Conservation (phyloP, 2,329 filamentous ascomycete genomes). For the Allantophomopsis cytisporea region DNA sequence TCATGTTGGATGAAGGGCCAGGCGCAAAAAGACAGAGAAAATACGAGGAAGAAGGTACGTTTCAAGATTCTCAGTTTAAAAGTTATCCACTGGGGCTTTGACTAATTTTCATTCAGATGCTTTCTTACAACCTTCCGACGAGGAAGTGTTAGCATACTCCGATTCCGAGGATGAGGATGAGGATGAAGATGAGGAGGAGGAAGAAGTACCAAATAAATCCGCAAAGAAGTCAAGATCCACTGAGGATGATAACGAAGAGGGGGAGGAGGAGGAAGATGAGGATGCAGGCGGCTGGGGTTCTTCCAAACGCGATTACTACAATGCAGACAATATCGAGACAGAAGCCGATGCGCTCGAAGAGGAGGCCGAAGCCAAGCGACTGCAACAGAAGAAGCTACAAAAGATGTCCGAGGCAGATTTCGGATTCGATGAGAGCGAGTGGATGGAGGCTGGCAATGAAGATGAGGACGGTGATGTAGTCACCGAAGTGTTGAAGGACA, state of each 20-base stretch:
- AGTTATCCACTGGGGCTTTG: not conserved
- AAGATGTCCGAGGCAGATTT: conserved; percentile 89
- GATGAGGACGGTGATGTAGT: conserved; percentile 46
- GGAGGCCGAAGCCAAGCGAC: conserved; percentile 73
- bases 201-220: conserved; percentile 10
- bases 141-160: conserved; percentile 41
- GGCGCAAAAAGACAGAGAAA: conserved; percentile 65
- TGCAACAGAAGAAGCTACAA: conserved; percentile 84
- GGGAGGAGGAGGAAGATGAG: conserved; percentile 41
- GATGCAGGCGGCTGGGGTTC: conserved; percentile 70
- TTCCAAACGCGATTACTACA: conserved; percentile 83
- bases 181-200: conserved; percentile 18
- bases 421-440: conserved; percentile 81
- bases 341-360: conserved; percentile 71
- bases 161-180: conserved; percentile 25
- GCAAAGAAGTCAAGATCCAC: conserved; percentile 48
- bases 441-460: conserved; percentile 47
- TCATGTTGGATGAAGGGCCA: conserved; percentile 72
- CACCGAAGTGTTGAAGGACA: conserved; percentile 73
- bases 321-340: conserved; percentile 61
- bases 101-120: conserved; percentile 22
- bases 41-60: conserved; percentile 48
- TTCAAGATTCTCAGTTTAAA: conserved; percentile 5
- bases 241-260: conserved; percentile 34
- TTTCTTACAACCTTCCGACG: conserved; percentile 45